A percentile compares a stretch with the other conserved stretches of the same genome.
These are phyloP conservation scores for Orbilia oligospora DNA, from an alignment of 2,329 filamentous ascomycete genomes.

Conservation along the genomic window DNA sequence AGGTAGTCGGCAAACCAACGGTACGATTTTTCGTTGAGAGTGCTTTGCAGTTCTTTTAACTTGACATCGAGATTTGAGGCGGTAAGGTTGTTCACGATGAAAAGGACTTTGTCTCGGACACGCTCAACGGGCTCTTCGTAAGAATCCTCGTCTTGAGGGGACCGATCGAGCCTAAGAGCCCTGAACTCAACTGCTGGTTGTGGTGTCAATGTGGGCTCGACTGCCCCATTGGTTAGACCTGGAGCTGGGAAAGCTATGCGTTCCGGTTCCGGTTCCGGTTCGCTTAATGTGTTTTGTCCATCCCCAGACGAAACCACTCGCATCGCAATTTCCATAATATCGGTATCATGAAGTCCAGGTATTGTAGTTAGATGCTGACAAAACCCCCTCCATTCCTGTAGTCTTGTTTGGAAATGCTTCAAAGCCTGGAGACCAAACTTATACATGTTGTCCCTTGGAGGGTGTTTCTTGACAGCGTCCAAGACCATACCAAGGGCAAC, in stretches of 20 bases:
- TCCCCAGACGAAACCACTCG: constrained; percentile 72
- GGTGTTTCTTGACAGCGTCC: constrained; percentile 91
- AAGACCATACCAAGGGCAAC: constrained; percentile 97
- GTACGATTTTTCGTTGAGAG: constrained; percentile 84
- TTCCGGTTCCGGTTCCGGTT: constrained; percentile 41
- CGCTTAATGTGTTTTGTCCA: constrained; percentile 63
- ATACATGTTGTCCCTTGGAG: constrained; percentile 87
- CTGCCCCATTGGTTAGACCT: constrained; percentile 43
- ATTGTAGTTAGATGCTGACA: constrained; percentile 88
- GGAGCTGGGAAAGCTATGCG: constrained; percentile 66
- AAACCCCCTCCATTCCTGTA: constrained; percentile 95
- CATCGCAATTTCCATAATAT: constrained; percentile 85
- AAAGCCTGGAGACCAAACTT: constrained; percentile 97
- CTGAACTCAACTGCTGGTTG: constrained; percentile 76
- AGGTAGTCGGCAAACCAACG: constrained; percentile 97
- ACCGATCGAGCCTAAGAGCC: constrained; percentile 82
- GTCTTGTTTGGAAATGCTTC: constrained; percentile 84
- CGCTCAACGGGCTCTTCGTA: constrained; percentile 89
- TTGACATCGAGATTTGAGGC: constrained; percentile 88
- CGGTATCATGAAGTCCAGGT: constrained; percentile 84
- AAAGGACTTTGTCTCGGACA: constrained; percentile 91
- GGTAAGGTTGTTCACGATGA: constrained; percentile 96
- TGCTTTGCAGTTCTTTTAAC: constrained; percentile 82
- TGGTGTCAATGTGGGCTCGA: constrained; percentile 65
- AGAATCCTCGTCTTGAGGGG: constrained; percentile 72